Evolutionary conservation across 257 asterid genomes (phyloP).

Genomic region (Solanum chiquidenum): DNA sequence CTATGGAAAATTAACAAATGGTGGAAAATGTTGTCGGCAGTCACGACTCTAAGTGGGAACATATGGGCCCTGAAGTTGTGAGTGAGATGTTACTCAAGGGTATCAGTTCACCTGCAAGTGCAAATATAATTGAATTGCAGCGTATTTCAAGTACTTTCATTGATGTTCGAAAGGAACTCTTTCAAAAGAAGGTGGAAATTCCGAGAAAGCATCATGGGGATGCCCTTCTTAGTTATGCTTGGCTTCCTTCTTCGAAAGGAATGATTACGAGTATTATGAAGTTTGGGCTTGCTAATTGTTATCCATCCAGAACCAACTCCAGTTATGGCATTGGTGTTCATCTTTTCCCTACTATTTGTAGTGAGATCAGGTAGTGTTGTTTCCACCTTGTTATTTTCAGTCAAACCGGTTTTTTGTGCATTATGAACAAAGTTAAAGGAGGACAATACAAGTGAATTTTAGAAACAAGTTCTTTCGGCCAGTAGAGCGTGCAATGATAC

Average conservation of each 20-base stretch:
- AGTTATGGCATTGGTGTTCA: conserved; percentile 43
- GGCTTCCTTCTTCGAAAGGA: conserved; percentile 70
- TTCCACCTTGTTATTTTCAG: not conserved
- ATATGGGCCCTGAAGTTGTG: no score
- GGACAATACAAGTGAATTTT: not conserved
- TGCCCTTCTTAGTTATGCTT: conserved; percentile 60
- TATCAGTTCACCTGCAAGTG: not conserved
- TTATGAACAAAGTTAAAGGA: not conserved
- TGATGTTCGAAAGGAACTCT: conserved; percentile 54
- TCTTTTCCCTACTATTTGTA: conserved; percentile 61
- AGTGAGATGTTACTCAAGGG: no score
- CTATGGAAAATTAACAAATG: no score
- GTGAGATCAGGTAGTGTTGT: conserved; percentile 52
- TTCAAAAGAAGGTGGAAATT: conserved; percentile 61
- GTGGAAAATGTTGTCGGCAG: no score
- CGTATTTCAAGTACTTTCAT: conserved; percentile 23
- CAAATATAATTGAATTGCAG: conserved; percentile 34
- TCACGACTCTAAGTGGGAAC: no score
- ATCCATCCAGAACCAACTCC: conserved; percentile 21
- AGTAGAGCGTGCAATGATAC: not conserved
- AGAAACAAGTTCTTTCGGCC: not conserved
- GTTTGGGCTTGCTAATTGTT: conserved; percentile 50
- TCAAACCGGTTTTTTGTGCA: not conserved
- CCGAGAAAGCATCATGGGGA: conserved; percentile 51
- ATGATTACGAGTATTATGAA: conserved; percentile 30